Evolutionary conservation across 148 eudicot genomes (phyloP).

Genomic region (Vaccinium vitisidaea): DNA sequence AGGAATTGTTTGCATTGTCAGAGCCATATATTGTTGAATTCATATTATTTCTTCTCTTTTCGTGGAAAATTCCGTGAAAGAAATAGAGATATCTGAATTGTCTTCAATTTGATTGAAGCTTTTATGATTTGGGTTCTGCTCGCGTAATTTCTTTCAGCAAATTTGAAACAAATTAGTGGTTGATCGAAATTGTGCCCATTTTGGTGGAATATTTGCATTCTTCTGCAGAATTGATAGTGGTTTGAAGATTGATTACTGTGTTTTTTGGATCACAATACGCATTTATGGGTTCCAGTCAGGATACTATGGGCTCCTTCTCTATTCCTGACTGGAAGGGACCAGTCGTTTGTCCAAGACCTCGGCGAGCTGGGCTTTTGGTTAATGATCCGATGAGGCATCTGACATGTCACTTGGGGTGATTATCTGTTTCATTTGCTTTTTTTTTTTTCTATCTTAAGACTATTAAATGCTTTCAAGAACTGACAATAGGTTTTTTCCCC

Average conservation of each 20-base stretch:
- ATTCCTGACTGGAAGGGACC: conserved; percentile 26
- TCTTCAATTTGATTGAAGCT: neutral
- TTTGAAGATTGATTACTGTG: conserved; percentile 36
- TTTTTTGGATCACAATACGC: conserved; percentile 21
- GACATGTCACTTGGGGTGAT: conserved; percentile 36
- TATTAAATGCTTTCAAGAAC: neutral
- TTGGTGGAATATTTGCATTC: conserved; percentile 12
- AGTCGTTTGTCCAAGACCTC: conserved; percentile 42
- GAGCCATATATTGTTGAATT: neutral
- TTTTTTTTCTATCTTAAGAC: neutral
- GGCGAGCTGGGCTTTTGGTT: conserved; percentile 33
- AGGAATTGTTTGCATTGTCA: neutral
- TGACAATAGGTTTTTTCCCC: neutral
- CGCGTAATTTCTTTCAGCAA: neutral
- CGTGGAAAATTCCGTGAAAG: neutral
- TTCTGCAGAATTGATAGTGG: neutral
- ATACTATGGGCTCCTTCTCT: conserved; percentile 21
- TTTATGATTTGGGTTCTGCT: neutral
- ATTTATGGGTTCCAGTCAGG: conserved; percentile 27
- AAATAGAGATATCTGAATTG: neutral
- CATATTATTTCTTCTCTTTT: neutral
- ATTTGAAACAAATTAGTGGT: neutral
- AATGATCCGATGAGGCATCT: conserved; percentile 30
- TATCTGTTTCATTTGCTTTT: too few species aligned
- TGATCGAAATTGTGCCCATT: neutral